Evolutionary conservation across 2,329 filamentous ascomycete species (phyloP), one percentile per base, ranked within the genome.

Genomic region (Penicillium hesseltinei): DNA sequence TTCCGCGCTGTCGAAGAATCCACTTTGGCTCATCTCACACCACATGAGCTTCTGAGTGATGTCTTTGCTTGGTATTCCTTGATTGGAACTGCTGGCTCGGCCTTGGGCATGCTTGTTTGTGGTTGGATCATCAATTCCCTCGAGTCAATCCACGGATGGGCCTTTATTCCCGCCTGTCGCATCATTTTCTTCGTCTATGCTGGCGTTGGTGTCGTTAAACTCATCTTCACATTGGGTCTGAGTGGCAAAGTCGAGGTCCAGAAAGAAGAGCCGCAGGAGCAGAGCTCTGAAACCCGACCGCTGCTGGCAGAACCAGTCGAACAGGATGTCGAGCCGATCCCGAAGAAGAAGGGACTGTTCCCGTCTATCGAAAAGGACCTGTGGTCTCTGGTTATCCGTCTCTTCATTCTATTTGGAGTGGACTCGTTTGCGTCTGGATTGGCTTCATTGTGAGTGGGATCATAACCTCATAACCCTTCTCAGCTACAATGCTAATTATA

Each of bases 391-490:
- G 62, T 75, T 19, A 61, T 73, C 23, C 65, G 85, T 49, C 78
- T 93, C 0, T 88, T 86, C 67, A 72, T 88, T 8, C 76, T 93
- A 1, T 88, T 91, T 64, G 82, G 81, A 1, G 67, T 91, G 6
- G 89, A 92, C 69, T 83, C 85, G 0, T 82, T 91, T 56, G 88
- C 87, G 1, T 88, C 85, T 1, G 89, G 89, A 2, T 81, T 92
- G 69, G 87, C 86, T 4, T 84, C 85, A 23, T 67, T 85, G 78
- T 86, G 75, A 71, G 82, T 76, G 25, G 25, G 7, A 27, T 27
- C 25, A 7, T 7, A 27, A 27, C 6, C 7, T 27, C 25, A 7
- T 7, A 27, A 27, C 6, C 7, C 7, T 27, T 27, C 6, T 8
- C 73, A 74, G 10, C 64, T 33, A 15, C 17, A 36, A 48, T 51